Conservation (phyloP, 78 protist species). For the Tieghemostelium lacteum region DNA sequence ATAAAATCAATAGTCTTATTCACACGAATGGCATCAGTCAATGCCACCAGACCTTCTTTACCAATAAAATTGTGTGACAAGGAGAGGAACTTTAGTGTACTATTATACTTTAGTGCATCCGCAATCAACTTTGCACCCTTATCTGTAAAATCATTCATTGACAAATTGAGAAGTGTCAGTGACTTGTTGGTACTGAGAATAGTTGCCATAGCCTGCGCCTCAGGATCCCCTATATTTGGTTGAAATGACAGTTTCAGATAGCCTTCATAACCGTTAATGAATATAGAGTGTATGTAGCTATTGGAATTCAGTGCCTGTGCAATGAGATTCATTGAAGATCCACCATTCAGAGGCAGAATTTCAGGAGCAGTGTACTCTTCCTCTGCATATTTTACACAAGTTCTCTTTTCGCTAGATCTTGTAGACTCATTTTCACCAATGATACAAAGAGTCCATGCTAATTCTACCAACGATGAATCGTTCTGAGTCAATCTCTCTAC, state of each 20-base stretch:
- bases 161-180: slow-evolving; percentile 56
- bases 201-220: slow-evolving; percentile 24
- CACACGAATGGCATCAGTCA: slow-evolving; percentile 46
- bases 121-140: slow-evolving; percentile 70
- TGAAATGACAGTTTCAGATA: slow-evolving; percentile 53
- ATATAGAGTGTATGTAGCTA: slow-evolving; percentile 9
- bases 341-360: slow-evolving; percentile 63
- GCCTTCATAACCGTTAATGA: slow-evolving; percentile 69
- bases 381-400: slow-evolving; percentile 55
- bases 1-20: slow-evolving; percentile 58
- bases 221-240: slow-evolving; percentile 51
- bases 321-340: slow-evolving; percentile 33
- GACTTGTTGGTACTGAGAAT: slow-evolving; percentile 44
- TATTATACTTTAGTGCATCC: slow-evolving; percentile 49
- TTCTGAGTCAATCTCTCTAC: slow-evolving; percentile 36
- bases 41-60: slow-evolving; percentile 64
- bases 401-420: slow-evolving; percentile 38
- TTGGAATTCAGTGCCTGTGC: slow-evolving; percentile 52
- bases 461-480: slow-evolving; percentile 31
- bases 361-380: slow-evolving; percentile 78
- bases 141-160: slow-evolving; percentile 43
- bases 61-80: slow-evolving; percentile 71
- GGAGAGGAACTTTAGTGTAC: slow-evolving; percentile 64
- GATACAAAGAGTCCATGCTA: slow-evolving; percentile 45
- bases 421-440: slow-evolving; percentile 66